Conservation (phyloP, 257 asterid species). For the Jacaranda copaia region DNA sequence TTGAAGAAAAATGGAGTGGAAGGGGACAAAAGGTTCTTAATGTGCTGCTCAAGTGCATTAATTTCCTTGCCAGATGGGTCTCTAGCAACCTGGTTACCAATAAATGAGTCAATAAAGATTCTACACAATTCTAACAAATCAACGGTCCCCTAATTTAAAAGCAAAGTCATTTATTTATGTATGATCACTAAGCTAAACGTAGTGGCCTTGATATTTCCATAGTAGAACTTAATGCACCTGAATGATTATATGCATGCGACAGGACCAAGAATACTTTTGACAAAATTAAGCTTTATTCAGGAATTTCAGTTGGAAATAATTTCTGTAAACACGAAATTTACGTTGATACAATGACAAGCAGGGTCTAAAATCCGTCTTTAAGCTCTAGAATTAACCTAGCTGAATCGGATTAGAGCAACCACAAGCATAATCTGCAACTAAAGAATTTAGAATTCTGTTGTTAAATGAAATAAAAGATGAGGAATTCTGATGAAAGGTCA, state of each 20-base stretch:
- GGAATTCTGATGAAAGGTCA: not conserved
- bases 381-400: too few species aligned
- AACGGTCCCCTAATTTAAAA: conserved; percentile 4
- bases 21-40: conserved; percentile 51
- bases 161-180: not conserved
- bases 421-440: conserved; percentile 7
- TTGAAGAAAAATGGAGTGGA: conserved; percentile 57
- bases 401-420: not conserved
- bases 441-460: not conserved
- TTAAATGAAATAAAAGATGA: not conserved
- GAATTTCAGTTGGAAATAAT: not conserved
- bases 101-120: conserved; percentile 9
- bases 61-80: conserved; percentile 54
- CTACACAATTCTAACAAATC: not conserved
- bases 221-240: conserved; percentile 19
- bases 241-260: not conserved
- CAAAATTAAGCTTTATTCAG: not conserved
- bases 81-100: conserved; percentile 48
- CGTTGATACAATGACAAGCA: not conserved
- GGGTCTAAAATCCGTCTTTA: too few species aligned
- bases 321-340: not conserved
- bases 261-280: not conserved
- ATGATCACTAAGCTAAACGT: not conserved
- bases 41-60: conserved; percentile 57
- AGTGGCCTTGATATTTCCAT: not conserved